Evolutionary conservation across 2,329 filamentous ascomycete genomes (phyloP), one percentile per base, ranked within the genome.

Genomic region (Chrysoporthe puriensis): DNA sequence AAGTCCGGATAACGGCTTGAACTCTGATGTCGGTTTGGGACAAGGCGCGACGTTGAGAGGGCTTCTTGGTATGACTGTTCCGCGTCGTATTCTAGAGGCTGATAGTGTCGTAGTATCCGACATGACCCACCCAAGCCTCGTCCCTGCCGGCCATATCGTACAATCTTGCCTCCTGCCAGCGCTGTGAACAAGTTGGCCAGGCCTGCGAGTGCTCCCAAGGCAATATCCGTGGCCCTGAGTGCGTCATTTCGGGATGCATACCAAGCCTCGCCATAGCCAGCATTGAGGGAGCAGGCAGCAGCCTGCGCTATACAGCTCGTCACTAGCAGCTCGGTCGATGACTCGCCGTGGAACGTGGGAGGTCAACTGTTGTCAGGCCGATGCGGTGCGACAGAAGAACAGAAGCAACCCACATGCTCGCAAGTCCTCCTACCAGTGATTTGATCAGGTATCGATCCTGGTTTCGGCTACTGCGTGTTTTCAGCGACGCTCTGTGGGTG

Each of bases 371-470:
- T 46, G 46, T 52, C 61, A 58, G 50, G 52, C 42, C 46, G 16
- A 66, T 62, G 67, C 59, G 32, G 67, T 69, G 67, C 48, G 61
- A 52, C 64, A 67, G 67, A 69, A 67, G 61, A 48, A 16, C 64
- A 68, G 66, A 68, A 66, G 59, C 58, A 66, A 14, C 50, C 50
- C 48, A 50, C 66, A 66, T 57, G 40, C 58, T 66, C 54, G 40
- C 66, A 52, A 56, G 44, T 13, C 54, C 48, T 56, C 43, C 60
- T 54, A 52, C 52, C 63, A 66, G 60, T 68, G 60, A 58, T 52
- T 66, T 59, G 63, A 32, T 50, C 52, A 46, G 48, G 63, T 59
- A 63, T 69, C 42, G 34, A n/a, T 34, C 46, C 32, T 46, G 42
- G 64, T 69, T 46, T 69, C 67, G 61, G 56, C 32, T 62, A 52